Percentiles rank a stretch among this genome's conserved stretches.
These are phyloP conservation scores for Wallacemonas rigidus DNA, from an alignment of 208 protist species.

Conservation along the genomic window DNA sequence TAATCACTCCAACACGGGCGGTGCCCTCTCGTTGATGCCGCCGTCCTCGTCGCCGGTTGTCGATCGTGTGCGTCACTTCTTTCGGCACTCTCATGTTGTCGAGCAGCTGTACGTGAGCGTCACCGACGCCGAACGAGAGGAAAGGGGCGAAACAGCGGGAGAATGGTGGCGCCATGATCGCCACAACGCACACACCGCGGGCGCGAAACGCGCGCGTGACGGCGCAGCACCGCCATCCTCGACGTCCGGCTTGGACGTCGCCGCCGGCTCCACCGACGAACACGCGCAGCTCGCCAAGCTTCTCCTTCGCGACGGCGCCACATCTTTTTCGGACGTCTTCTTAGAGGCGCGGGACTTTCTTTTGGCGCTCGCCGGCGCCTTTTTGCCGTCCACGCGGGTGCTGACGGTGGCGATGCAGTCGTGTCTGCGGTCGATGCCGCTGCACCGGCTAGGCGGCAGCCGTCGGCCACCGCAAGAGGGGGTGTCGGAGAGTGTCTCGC, in stretches of 20 bases:
- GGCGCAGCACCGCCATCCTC: no score
- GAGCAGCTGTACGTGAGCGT: conserved; percentile 6
- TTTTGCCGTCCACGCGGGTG: conserved; percentile 28
- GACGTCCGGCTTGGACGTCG: background rate
- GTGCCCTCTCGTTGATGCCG: conserved; percentile 10
- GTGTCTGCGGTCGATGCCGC: background rate
- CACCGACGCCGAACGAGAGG: background rate
- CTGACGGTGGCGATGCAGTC: conserved; percentile 9
- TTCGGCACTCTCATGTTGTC: conserved; percentile 5
- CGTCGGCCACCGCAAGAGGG: no score
- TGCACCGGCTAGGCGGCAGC: background rate
- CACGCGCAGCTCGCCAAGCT: conserved; percentile 10
- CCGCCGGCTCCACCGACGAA: background rate
- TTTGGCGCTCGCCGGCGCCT: conserved; percentile 28
- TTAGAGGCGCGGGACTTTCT: conserved; percentile 37
- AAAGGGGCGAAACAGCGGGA: background rate
- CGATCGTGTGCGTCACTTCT: conserved; percentile 12
- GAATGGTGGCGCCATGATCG: background rate
- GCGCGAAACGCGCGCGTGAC: no score
- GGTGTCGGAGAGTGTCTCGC: background rate
- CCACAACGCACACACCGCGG: no score
- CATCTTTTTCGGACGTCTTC: conserved; percentile 33
- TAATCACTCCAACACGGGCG: conserved; percentile 16
- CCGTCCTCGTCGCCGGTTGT: conserved; percentile 8
- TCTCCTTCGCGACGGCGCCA: conserved; percentile 20